phyloP scores from a whole-genome alignment of 371 early-diverging fungal genomes.

The Gilbertella persicaria region DNA sequence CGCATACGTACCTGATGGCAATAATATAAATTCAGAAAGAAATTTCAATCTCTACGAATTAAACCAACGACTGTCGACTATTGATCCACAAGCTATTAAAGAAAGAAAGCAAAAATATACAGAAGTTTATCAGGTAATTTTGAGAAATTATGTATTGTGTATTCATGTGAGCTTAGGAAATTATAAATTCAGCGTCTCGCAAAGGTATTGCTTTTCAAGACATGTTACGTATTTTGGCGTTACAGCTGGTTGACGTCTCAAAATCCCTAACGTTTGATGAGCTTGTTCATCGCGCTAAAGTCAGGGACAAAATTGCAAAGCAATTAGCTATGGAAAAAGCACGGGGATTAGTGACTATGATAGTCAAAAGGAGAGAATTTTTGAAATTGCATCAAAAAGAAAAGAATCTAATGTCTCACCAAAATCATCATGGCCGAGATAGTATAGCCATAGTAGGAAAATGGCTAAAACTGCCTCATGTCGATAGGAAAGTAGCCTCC shows the following conservation, averaged over 20 bases:
- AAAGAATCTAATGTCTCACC: conserved; percentile 7
- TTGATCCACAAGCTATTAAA: conserved; percentile 34
- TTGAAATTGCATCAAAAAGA: conserved; percentile 12
- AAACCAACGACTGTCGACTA: conserved; percentile 32
- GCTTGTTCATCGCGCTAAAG: conserved; percentile 27
- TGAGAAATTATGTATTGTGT: neutral
- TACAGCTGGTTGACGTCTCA: conserved; percentile 48
- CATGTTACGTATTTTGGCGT: conserved; percentile 46
- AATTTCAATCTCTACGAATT: conserved; percentile 33
- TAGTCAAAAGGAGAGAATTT: conserved; percentile 26
- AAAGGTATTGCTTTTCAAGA: conserved; percentile 50
- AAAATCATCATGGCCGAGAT: neutral
- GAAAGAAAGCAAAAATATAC: conserved; percentile 37
- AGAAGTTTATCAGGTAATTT: conserved; percentile 48
- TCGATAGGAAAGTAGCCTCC: too few relatives aligned
- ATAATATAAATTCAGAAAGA: conserved; percentile 24
- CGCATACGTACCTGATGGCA: neutral
- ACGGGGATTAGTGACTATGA: conserved; percentile 29
- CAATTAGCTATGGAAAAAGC: conserved; percentile 22
- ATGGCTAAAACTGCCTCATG: too few relatives aligned
- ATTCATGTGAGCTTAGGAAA: conserved; percentile 23
- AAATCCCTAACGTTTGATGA: conserved; percentile 50
- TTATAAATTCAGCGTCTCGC: conserved; percentile 16
- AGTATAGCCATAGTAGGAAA: conserved; percentile 8
- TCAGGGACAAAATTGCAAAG: conserved; percentile 29